phyloP scores from a whole-genome alignment of 1,139 yeast genomes.

The Maudiozyma humilis region DNA sequence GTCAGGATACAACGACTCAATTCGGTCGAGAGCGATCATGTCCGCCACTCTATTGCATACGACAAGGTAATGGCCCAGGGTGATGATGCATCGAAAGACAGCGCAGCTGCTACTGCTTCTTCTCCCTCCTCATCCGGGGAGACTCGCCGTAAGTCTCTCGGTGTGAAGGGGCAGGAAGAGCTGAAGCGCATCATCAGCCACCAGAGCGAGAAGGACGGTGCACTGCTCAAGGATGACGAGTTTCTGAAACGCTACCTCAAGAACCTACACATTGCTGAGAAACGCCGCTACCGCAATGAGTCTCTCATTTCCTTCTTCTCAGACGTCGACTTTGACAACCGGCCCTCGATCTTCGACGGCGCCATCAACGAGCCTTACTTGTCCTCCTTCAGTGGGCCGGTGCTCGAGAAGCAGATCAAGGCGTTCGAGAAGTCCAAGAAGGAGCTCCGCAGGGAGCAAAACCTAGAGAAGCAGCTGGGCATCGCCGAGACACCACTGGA shows the following conservation, averaged over 20 bases:
- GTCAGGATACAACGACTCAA: conserved; percentile 22
- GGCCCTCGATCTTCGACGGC: conserved; percentile 13
- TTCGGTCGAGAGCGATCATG: conserved; percentile 19
- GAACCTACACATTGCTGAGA: conserved; percentile 9
- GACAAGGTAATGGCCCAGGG: conserved; percentile 9
- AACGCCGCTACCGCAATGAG: conserved; percentile 10
- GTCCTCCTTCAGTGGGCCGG: conserved; percentile 11
- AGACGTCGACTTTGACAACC: conserved; percentile 16
- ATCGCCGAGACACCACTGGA: not conserved
- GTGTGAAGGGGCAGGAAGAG: not conserved
- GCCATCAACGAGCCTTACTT: conserved; percentile 11
- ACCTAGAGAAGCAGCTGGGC: not conserved
- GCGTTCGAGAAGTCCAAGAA: conserved; percentile 10
- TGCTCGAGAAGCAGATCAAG: conserved; percentile 12
- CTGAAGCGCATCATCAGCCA: not conserved
- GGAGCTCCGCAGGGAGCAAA: conserved; percentile 3
- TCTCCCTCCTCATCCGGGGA: not conserved
- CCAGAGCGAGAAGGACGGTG: conserved; percentile 11
- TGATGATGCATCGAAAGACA: not conserved
- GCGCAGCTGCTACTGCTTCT: conserved; percentile 1
- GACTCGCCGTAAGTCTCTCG: not conserved
- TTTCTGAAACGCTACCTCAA: conserved; percentile 10
- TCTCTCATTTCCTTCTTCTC: conserved; percentile 13
- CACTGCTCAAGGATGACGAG: conserved; percentile 11
- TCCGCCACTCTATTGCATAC: conserved; percentile 16